These are phyloP conservation scores for Biancaea sappan DNA, from an alignment of 306 rosid genomes.

Conservation along the genomic window DNA sequence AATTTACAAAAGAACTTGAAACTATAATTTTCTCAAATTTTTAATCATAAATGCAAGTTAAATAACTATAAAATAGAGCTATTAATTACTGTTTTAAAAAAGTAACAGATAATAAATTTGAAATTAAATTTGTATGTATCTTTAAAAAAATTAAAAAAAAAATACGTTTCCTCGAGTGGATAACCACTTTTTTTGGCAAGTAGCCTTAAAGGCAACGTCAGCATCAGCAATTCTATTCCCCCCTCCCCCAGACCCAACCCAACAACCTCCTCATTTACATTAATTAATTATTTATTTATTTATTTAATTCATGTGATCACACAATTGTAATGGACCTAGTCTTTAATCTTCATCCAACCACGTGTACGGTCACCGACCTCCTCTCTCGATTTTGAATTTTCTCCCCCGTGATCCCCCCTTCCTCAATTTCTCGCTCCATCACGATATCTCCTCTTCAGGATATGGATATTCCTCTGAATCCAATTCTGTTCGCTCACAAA, in stretches of 20 bases:
- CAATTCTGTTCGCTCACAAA: no score
- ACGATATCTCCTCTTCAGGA: neutral
- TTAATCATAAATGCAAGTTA: no score
- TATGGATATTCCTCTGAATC: neutral
- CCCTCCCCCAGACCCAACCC: neutral
- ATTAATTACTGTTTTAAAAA: no score
- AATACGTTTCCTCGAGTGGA: no score
- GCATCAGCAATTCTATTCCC: neutral
- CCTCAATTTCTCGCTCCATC: slow-evolving; percentile 30
- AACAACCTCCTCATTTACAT: neutral
- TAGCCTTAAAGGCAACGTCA: neutral
- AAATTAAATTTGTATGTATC: no score
- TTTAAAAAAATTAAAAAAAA: no score
- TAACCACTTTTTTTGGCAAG: no score
- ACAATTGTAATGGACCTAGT: slow-evolving; percentile 17
- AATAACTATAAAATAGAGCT: no score
- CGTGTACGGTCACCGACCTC: slow-evolving; percentile 38
- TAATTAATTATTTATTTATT: no score
- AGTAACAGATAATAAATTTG: no score
- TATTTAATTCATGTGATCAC: slow-evolving; percentile 4
- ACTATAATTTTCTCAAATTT: no score
- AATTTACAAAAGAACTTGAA: no score
- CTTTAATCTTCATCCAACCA: slow-evolving; percentile 36
- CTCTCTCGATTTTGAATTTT: neutral
- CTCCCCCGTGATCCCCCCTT: neutral